Conservation (phyloP, 768 basidiomycete species). For the Leccinum longicurvipes region DNA sequence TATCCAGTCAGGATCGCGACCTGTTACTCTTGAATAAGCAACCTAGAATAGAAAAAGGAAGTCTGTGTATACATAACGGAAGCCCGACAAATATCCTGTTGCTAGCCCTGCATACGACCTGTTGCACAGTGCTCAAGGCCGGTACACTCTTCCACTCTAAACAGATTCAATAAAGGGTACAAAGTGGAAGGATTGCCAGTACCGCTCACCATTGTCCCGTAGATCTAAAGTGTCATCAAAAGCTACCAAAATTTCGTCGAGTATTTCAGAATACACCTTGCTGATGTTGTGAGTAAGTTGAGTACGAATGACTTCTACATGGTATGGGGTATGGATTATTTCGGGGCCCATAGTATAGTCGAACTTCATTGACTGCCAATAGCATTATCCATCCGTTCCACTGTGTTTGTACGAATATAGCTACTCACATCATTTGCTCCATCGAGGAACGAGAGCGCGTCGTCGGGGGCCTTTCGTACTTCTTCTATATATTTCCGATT, state of each 20-base stretch:
- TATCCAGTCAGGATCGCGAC: not conserved
- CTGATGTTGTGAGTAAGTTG: conserved; percentile 41
- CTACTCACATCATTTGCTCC: conserved; percentile 34
- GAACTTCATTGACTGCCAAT: conserved; percentile 33
- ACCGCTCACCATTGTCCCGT: conserved; percentile 11
- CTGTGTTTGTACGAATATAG: not conserved
- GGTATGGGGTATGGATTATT: conserved; percentile 30
- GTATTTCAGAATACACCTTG: conserved; percentile 27
- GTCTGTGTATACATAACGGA: conserved; percentile 19
- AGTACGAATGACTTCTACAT: conserved; percentile 27
- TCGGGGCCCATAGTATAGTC: conserved; percentile 38
- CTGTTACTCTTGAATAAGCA: not conserved
- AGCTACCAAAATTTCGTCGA: conserved; percentile 35
- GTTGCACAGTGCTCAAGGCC: conserved; percentile 24
- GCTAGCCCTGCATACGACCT: conserved; percentile 14
- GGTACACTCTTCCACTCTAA: conserved; percentile 40
- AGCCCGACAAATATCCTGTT: conserved; percentile 50
- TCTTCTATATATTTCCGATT: conserved; percentile 37
- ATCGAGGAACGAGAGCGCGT: conserved; percentile 35
- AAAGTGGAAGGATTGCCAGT: too few relatives aligned
- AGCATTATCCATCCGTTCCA: not conserved
- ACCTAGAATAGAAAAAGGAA: not conserved
- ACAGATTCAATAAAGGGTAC: not conserved
- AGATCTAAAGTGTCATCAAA: conserved; percentile 37
- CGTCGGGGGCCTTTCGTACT: conserved; percentile 38